Conservation (phyloP, 2,329 filamentous ascomycete genomes). For the Alternaria hordeiaustralica region DNA sequence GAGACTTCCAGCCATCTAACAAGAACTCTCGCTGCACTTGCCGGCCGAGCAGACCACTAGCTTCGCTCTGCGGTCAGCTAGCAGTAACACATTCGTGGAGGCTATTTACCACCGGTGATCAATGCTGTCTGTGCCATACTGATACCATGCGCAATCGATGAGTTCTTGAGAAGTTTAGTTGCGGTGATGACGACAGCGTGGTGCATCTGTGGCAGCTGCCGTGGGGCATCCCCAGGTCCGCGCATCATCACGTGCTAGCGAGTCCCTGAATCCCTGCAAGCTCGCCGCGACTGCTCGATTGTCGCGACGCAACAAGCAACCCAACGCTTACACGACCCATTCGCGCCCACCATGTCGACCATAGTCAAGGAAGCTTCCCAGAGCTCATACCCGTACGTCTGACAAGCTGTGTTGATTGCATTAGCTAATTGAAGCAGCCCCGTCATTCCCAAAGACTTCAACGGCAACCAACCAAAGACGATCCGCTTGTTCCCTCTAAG, state of each 20-base stretch:
- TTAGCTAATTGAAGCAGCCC: constrained; percentile 59
- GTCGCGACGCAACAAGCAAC: constrained; percentile 20
- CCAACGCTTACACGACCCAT: constrained; percentile 9
- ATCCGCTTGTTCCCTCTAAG: constrained; percentile 93
- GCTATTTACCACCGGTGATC: constrained; percentile 71
- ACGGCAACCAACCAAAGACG: constrained; percentile 84
- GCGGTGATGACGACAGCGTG: not conserved
- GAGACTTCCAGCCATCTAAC: constrained; percentile 62
- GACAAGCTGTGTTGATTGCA: too few species aligned
- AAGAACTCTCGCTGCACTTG: constrained; percentile 77
- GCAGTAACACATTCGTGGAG: constrained; percentile 3
- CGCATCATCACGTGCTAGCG: constrained; percentile 13
- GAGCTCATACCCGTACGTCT: constrained; percentile 70
- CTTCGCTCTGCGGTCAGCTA: constrained; percentile 29
- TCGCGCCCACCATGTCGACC: constrained; percentile 71
- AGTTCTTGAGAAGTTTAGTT: not conserved
- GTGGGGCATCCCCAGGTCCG: not conserved
- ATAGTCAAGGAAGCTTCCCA: constrained; percentile 78
- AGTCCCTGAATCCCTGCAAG: constrained; percentile 13
- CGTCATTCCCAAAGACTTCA: constrained; percentile 81
- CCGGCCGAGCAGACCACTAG: constrained; percentile 81
- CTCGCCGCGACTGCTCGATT: constrained; percentile 11
- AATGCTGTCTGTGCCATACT: constrained; percentile 64
- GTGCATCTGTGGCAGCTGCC: not conserved
- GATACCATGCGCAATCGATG: not conserved